Evolutionary conservation across 768 basidiomycete genomes (phyloP).

Genomic region (Melanogaster broomeanus): DNA sequence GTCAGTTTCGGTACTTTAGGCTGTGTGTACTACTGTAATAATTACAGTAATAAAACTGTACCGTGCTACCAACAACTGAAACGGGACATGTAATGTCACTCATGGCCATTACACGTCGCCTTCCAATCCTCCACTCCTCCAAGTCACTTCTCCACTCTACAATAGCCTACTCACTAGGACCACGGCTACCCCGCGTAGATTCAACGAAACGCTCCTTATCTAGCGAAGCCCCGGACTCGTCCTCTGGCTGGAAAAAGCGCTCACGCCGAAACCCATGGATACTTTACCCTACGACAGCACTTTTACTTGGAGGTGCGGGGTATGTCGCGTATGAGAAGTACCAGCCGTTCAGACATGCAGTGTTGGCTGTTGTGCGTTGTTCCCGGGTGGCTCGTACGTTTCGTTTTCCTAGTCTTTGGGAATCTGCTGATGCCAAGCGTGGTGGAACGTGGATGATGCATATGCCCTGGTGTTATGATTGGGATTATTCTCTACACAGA

Average conservation of each 20-base stretch:
- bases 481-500: conserved; percentile 35
- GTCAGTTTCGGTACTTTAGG: neutral
- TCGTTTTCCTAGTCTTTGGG: conserved; percentile 24
- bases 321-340: conserved; percentile 63
- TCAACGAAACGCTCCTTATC: conserved; percentile 12
- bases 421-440: conserved; percentile 21
- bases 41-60: too few relatives aligned
- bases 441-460: conserved; percentile 24
- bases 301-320: conserved; percentile 33
- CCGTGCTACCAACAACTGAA: neutral
- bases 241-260: conserved; percentile 4
- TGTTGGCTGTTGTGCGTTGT: conserved; percentile 76
- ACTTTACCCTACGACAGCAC: conserved; percentile 21
- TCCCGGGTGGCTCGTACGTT: conserved; percentile 70
- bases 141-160: conserved; percentile 6
- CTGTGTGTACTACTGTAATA: too few relatives aligned
- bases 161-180: neutral
- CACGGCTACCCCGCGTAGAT: conserved; percentile 6
- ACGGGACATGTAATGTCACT: neutral
- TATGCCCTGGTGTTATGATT: neutral
- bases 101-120: conserved; percentile 17
- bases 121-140: conserved; percentile 12
- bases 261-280: conserved; percentile 19
- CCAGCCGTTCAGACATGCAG: conserved; percentile 73
- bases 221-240: neutral